Conservation (phyloP, 208 protist genomes). For the Acanthamoeba healyi region DNA sequence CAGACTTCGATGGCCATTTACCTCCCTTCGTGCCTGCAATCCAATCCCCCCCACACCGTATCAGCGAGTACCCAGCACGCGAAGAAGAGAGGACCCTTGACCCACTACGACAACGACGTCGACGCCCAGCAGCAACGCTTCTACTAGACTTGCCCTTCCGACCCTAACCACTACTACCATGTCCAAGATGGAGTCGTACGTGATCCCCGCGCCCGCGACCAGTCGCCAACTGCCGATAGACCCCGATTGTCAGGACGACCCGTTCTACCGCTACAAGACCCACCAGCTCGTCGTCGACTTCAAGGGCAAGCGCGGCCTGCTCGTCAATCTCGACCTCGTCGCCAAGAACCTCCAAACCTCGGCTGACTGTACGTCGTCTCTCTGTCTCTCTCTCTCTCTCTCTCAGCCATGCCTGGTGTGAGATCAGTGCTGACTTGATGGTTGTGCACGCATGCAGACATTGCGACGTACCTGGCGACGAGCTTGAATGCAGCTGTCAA, state of each 20-base stretch:
- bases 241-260: not conserved
- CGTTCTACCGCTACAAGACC: conserved; percentile 21
- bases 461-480: conserved; percentile 6
- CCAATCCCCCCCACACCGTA: not conserved
- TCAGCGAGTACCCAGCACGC: no score
- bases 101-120: no score
- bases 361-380: not conserved
- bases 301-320: not conserved
- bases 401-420: not conserved
- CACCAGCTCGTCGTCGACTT: not conserved
- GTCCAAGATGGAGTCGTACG: not conserved
- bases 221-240: not conserved
- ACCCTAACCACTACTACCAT: not conserved
- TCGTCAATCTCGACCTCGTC: not conserved
- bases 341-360: conserved; percentile 10
- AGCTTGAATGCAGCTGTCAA: not conserved
- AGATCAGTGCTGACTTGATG: not conserved
- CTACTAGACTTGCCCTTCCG: not conserved
- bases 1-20: not conserved
- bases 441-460: not conserved
- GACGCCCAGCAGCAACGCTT: not conserved
- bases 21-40: not conserved
- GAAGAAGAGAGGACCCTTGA: not conserved
- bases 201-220: not conserved
- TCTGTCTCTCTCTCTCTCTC: not conserved